A percentile compares a stretch with the other conserved stretches of the same genome.
phyloP scores from a whole-genome alignment of 305 asterid genomes.

The Stenogyne calaminthoides region DNA sequence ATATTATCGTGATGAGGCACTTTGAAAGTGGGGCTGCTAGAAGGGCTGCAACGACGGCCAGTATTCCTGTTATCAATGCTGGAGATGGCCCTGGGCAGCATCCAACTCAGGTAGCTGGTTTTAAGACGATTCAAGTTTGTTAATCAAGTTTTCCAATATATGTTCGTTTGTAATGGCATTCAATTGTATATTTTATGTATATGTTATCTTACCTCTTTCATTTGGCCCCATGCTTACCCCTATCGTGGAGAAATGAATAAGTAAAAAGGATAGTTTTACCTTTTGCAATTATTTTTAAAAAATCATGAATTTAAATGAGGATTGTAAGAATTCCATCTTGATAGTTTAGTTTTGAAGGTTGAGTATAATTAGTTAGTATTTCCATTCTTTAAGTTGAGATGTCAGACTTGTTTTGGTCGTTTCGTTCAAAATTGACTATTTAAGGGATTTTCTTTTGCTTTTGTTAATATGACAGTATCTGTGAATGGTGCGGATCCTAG shows the following conservation, averaged over 20 bases:
- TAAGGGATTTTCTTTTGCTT: not conserved
- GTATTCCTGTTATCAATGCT: too few relatives aligned
- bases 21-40: too few relatives aligned
- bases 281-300: not conserved
- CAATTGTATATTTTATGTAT: not conserved
- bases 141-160: not conserved
- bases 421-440: not conserved
- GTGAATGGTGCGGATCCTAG: not conserved
- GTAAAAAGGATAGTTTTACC: not conserved
- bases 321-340: not conserved
- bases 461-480: not conserved
- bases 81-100: too few relatives aligned
- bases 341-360: not conserved
- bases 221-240: not conserved
- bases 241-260: not conserved
- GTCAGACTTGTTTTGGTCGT: not conserved
- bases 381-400: not conserved
- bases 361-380: not conserved
- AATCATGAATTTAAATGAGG: not conserved
- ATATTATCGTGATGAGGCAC: too few relatives aligned
- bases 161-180: not conserved
- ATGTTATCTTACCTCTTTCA: not conserved
- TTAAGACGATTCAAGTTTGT: not conserved
- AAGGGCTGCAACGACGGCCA: too few relatives aligned
- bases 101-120: slow-evolving; percentile 48